These are phyloP conservation scores for Coemansia sp. DNA, from an alignment of 192 early-diverging fungal genomes.

Conservation along the genomic window DNA sequence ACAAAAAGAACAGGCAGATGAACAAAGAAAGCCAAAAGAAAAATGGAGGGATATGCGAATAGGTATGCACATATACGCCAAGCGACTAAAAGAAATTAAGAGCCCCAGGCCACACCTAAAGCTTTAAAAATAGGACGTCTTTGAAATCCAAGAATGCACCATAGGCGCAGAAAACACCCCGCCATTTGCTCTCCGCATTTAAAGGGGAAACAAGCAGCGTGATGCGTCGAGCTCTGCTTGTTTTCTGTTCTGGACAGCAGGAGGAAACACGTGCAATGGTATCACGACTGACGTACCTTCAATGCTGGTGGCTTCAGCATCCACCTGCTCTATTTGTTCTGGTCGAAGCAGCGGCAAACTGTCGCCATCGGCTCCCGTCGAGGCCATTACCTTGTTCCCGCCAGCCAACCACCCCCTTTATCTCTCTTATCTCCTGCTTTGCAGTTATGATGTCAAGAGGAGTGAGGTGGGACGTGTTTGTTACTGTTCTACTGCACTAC, in stretches of 20 bases:
- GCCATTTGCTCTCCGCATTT: neutral
- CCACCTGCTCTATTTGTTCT: neutral
- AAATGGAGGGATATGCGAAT: neutral
- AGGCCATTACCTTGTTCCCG: no score
- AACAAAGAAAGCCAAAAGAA: slow-evolving; percentile 1
- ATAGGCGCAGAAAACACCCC: neutral
- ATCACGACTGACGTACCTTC: neutral
- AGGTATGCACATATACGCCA: neutral
- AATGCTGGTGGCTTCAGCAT: slow-evolving; percentile 1
- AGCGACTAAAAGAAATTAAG: neutral
- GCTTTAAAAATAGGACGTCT: slow-evolving; percentile 1
- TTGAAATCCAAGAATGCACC: neutral
- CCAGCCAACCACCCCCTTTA: no score
- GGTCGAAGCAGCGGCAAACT: neutral
- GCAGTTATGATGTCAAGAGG: no score
- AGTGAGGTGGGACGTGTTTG: no score
- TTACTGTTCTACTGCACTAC: no score
- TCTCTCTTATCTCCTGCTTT: no score
- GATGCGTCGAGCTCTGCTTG: neutral
- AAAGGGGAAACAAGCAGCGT: neutral
- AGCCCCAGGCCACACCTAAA: neutral
- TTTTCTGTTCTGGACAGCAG: neutral
- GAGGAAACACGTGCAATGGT: no score
- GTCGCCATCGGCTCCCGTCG: neutral
- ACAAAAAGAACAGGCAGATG: neutral